Conservation (phyloP, 129 eudicot species). For the Rutidosis leptorrhynchoides region DNA sequence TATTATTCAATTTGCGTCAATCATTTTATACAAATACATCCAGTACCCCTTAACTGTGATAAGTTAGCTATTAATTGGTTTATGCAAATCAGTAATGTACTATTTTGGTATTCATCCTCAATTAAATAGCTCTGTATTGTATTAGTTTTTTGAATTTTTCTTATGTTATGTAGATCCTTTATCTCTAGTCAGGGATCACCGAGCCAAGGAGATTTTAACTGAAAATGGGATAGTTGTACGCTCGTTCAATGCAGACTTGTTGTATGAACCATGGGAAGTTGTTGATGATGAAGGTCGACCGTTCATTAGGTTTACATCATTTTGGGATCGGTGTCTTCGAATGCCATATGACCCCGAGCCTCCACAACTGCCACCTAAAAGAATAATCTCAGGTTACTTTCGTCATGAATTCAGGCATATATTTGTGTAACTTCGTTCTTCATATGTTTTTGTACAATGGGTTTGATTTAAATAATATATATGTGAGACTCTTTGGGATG, state of each 20-base stretch:
- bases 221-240: conserved; percentile 68
- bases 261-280: conserved; percentile 97
- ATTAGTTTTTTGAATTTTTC: background rate
- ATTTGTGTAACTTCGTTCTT: background rate
- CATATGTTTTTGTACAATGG: background rate
- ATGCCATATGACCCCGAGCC: conserved; percentile 96
- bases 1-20: background rate
- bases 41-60: background rate
- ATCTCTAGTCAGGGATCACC: conserved; percentile 92
- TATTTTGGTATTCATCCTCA: background rate
- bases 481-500: background rate
- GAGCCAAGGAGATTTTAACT: conserved; percentile 65
- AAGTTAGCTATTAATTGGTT: background rate
- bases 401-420: conserved; percentile 4
- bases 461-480: background rate
- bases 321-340: conserved; percentile 94
- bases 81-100: conserved; percentile 2
- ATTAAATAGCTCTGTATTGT: background rate
- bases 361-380: conserved; percentile 90
- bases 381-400: conserved; percentile 73
- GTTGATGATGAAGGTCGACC: conserved; percentile 66
- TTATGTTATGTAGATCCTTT: conserved; percentile 61
- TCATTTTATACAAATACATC: background rate
- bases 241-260: conserved; percentile 84
- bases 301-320: conserved; percentile 63